Evolutionary conservation across 306 rosid genomes (phyloP).

Genomic region (Citrullus mucosospermus): DNA sequence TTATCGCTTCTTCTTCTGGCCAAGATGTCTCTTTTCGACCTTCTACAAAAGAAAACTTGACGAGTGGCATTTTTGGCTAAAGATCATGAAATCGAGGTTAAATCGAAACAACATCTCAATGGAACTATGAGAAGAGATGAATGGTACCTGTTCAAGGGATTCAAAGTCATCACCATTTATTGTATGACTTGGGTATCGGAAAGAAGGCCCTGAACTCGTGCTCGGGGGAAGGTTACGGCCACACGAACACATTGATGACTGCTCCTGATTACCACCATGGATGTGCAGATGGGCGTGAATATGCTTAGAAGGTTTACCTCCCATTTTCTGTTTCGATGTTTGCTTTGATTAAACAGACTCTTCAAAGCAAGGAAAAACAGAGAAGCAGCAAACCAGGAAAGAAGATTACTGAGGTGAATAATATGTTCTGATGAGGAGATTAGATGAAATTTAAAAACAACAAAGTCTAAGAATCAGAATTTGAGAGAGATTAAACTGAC

Average conservation of each 20-base stretch:
- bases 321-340: background rate
- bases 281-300: background rate
- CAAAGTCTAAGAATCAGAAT: background rate
- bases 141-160: conserved; percentile 16
- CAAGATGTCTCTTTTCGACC: background rate
- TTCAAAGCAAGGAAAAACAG: background rate
- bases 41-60: background rate
- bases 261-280: background rate
- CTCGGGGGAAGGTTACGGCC: background rate
- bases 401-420: background rate
- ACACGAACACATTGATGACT: background rate
- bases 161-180: conserved; percentile 11
- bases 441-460: background rate
- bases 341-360: background rate
- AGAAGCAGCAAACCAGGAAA: background rate
- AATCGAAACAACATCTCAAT: background rate
- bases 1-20: too few species aligned
- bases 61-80: background rate
- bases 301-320: background rate
- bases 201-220: background rate
- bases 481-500: background rate
- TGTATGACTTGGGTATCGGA: background rate
- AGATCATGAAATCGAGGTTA: background rate
- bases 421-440: background rate
- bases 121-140: background rate